Percentiles rank a stretch among this genome's conserved stretches.
phyloP scores from a whole-genome alignment of 345 rosid species.

The Iberis pinnata region DNA sequence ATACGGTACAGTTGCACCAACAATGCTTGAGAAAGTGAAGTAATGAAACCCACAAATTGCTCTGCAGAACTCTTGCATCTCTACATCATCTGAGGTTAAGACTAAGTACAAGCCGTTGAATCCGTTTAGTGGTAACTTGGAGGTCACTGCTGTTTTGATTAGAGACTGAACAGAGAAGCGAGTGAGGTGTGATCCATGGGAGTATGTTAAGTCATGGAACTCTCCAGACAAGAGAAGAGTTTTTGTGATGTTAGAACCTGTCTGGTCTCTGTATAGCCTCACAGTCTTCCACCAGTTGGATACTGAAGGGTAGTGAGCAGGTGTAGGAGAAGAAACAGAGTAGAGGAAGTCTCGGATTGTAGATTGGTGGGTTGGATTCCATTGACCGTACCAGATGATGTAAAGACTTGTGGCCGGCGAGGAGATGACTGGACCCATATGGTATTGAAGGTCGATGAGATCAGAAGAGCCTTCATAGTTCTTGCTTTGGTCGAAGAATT shows the following conservation, averaged over 20 bases:
- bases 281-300: conserved; percentile 93
- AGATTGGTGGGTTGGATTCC: conserved; percentile 64
- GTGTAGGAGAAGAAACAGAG: conserved; percentile 53
- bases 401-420: conserved; percentile 59
- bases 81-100: conserved; percentile 72
- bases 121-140: conserved; percentile 55
- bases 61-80: conserved; percentile 89
- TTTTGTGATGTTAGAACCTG: conserved; percentile 53
- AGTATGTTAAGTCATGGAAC: conserved; percentile 81
- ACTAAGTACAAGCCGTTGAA: conserved; percentile 67
- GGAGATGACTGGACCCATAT: conserved; percentile 89
- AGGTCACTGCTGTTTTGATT: conserved; percentile 64
- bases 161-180: conserved; percentile 76
- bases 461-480: conserved; percentile 96
- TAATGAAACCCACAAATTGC: conserved; percentile 94
- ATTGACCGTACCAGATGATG: conserved; percentile 86
- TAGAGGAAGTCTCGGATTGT: conserved; percentile 73
- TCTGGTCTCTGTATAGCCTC: conserved; percentile 74
- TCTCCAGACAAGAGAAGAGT: conserved; percentile 55
- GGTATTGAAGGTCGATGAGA: conserved; percentile 69
- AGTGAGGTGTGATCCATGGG: conserved; percentile 81
- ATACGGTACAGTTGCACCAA: conserved; percentile 86
- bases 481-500: conserved; percentile 43
- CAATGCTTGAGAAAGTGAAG: conserved; percentile 85
- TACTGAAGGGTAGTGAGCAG: conserved; percentile 54